Base-by-base conservation (phyloP, 331 rosid species). In the Dryas integrifolia region DNA sequence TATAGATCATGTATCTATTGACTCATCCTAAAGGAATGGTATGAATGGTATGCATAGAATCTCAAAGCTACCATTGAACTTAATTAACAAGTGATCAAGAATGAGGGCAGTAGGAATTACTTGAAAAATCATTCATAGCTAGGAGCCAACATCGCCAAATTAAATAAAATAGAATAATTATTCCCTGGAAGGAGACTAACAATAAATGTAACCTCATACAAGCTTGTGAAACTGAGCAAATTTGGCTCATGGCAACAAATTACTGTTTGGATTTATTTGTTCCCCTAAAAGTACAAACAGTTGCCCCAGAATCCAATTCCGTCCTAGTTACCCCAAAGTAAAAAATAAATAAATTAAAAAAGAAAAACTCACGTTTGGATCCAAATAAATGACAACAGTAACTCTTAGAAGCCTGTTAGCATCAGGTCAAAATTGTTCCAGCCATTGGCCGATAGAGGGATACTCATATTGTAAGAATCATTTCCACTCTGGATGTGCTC, bases 401-500 rank as follows among this genome's bases (percentile, higher is more conserved):
- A 55, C 63, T 70, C 53, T 41, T 12, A 18, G 61, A 10, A 70
- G 65, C 65, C 9, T 55, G 65, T 70, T 70, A 70, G 74, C 74
- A 55, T 70, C 16, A 55, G 65, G 74, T 55, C 74, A 70, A 70
- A 70, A 55, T 56, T 70, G 74, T 56, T 70, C 65, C 64, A 15
- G 74, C 74, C 55, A 43, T 21, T 7, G 53, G 65, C 74, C 9
- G 11, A 70, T 26, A 21, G 64, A 21, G 43, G 72, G 72, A 67
- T 15, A 49, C 14, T 26, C 26, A 12, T 21, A 14, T 41, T 15
- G 41, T 53, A 40, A 7, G 8, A 69, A 21, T 57, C 53, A 44
- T 55, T 70, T 55, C 74, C 65, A 56, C 74, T 21, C 14, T 55
- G 53, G 24, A 41, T 41, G 5, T 24, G 5, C 26, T 70, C 65